These are phyloP conservation scores for Metarhizium humberi DNA, from an alignment of 2,329 filamentous ascomycete genomes.

Conservation along the genomic window DNA sequence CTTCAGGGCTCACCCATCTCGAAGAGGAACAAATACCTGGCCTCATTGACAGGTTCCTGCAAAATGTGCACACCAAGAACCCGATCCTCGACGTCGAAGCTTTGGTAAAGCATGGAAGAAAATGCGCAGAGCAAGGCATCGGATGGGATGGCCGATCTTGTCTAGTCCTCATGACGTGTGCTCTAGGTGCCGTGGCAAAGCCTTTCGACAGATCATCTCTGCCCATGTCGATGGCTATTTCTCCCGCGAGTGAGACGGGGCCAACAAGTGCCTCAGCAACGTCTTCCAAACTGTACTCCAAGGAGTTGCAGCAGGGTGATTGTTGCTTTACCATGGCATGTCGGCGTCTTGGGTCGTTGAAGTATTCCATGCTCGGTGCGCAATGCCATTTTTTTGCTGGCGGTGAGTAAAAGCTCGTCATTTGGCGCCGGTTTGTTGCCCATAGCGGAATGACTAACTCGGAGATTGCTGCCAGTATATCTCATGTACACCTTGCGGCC, in stretches of 20 bases:
- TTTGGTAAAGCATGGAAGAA: constrained; percentile 11
- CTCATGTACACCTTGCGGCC: constrained; percentile 28
- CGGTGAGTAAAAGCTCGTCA: constrained; percentile 4
- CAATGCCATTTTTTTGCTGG: constrained; percentile 30
- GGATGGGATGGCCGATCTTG: constrained; percentile 17
- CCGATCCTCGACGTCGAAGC: constrained; percentile 14
- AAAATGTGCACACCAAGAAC: constrained; percentile 17
- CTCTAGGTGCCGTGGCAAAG: constrained; percentile 11
- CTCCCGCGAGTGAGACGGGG: background rate
- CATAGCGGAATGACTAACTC: background rate
- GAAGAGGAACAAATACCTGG: constrained; percentile 14
- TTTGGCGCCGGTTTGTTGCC: background rate
- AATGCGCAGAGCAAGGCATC: constrained; percentile 13
- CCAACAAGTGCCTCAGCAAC: background rate
- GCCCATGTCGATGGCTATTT: background rate
- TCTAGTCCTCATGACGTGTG: constrained; percentile 15
- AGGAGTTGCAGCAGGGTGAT: constrained; percentile 5
- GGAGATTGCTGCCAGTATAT: constrained; percentile 16
- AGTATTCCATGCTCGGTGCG: constrained; percentile 19
- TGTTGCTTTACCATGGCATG: constrained; percentile 16
- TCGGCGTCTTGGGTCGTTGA: constrained; percentile 15
- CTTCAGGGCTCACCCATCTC: constrained; percentile 7
- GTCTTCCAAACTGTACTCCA: constrained; percentile 8
- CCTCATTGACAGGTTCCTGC: constrained; percentile 15
- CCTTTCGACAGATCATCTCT: constrained; percentile 10